Percentiles rank a stretch among this genome's conserved stretches.
Conservation (phyloP, 2,329 filamentous ascomycete genomes). For the Verticillium dahliae region DNA sequence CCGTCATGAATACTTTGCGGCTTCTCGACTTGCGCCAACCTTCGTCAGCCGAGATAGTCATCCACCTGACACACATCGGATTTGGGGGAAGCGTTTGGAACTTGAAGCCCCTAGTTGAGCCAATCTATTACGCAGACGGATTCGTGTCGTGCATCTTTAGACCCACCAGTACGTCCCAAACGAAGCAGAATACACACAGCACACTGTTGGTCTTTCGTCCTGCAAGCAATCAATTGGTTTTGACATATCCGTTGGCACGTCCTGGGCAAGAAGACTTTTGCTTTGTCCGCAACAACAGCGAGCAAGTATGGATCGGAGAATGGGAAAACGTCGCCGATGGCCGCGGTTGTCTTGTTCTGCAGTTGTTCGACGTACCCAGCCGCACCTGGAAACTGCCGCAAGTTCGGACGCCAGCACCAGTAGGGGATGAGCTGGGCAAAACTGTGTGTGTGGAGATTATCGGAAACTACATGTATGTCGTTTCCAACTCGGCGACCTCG, state of each 20-base stretch:
- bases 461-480: conserved; percentile 58
- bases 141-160: conserved; percentile 53
- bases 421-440: neutral
- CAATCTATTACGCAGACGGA: conserved; percentile 50
- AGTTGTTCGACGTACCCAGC: neutral
- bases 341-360: neutral
- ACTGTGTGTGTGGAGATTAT: conserved; percentile 68
- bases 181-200: conserved; percentile 12
- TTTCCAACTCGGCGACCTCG: conserved; percentile 55
- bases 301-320: conserved; percentile 61
- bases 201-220: conserved; percentile 33
- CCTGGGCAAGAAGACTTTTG: neutral
- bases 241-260: neutral
- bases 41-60: conserved; percentile 42
- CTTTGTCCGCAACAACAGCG: conserved; percentile 59
- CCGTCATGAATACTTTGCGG: conserved; percentile 35
- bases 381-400: neutral
- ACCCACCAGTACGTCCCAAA: conserved; percentile 19
- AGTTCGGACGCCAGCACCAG: neutral
- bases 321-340: conserved; percentile 13
- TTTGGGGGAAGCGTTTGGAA: neutral
- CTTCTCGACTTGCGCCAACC: conserved; percentile 51
- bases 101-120: conserved; percentile 5
- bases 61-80: conserved; percentile 42
- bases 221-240: neutral